Base-by-base conservation (phyloP, 345 rosid species). In the Orychophragmus violaceus region DNA sequence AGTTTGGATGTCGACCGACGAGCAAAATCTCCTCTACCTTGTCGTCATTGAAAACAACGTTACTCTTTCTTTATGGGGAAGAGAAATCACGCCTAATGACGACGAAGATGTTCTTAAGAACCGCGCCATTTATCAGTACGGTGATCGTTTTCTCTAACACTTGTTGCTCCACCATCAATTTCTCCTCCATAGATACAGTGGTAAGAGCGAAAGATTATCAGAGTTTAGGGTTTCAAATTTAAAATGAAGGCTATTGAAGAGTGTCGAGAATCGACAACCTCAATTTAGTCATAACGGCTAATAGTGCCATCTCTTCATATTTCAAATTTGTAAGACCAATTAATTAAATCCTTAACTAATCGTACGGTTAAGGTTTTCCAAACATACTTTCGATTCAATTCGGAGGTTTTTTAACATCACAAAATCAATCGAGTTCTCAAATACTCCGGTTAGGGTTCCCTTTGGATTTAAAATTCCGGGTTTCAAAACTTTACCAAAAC, bases 1-100 rank as follows among this genome's bases (percentile, higher is more conserved):
- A 84, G 62, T 90, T 95, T 12, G 95, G 95, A 74, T 90, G 97
- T 9, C 97, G 81, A 24, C 96, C 97, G 51, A 86, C 86, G 23
- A 69, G 53, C 81, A 94, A 79, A 59, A 78, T 74, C 74, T 86
- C 95, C 37, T 81, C 90, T 18, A 51, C 50, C 65, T 73, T 82
- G 35, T 66, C 72, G 51, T 57, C 70, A 4, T 24, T 62, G 64
- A 8, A 7, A 1, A 42, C 44, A 7, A 54, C 27, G 49, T 14
- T 41, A 16, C 27, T 28, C 71, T 64, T 55, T 64, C 59, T 59
- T 25, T 5, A 62, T 21, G 60, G 27, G 30, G 72, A 28, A 14
- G 74, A 52, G 14, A 67, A 64, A 65, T 69, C 58, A 27, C 77
- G 62, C 10, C 77, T 69, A 83, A 68, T 77, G 79, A 88, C 72